A percentile compares a stretch with the other conserved stretches of the same genome.
These are phyloP conservation scores for Aspergillus aculeatus DNA, from an alignment of 2,329 filamentous ascomycete species.

Conservation along the genomic window DNA sequence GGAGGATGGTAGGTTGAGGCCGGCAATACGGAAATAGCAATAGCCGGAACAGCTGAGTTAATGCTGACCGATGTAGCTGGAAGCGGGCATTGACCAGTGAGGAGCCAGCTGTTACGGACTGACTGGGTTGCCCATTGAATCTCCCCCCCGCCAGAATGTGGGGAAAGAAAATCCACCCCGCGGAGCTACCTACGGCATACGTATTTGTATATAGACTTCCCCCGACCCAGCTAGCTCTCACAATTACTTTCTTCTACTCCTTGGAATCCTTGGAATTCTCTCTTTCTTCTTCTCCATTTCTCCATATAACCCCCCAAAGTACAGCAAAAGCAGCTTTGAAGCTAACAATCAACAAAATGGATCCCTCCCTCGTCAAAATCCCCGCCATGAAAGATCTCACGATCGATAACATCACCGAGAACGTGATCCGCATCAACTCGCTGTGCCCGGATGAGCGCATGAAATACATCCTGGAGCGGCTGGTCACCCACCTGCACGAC, in stretches of 20 bases:
- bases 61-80: constrained; percentile 1
- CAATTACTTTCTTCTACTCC: not conserved
- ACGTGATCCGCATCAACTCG: constrained; percentile 72
- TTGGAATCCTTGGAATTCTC: not conserved
- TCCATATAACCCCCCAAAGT: not conserved
- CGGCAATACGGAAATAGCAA: constrained; percentile 2
- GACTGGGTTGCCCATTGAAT: too few species aligned
- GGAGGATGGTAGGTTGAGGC: not conserved
- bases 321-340: too few species aligned
- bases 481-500: constrained; percentile 77
- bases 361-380: constrained; percentile 43
- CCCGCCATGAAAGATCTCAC: constrained; percentile 65
- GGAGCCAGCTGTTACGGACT: not conserved
- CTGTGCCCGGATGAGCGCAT: constrained; percentile 64
- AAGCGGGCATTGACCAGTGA: not conserved
- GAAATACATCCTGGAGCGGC: constrained; percentile 69
- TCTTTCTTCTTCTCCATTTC: not conserved
- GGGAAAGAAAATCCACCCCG: not conserved
- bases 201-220: not conserved
- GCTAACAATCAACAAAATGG: constrained; percentile 30
- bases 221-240: too few species aligned
- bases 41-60: constrained; percentile 4
- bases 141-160: constrained; percentile 5
- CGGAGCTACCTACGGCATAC: not conserved
- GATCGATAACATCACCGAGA: constrained; percentile 77